Percentiles rank a stretch among this genome's conserved stretches.
Evolutionary conservation across 2,329 filamentous ascomycete genomes (phyloP).

Genomic region (Claviceps cyperi): DNA sequence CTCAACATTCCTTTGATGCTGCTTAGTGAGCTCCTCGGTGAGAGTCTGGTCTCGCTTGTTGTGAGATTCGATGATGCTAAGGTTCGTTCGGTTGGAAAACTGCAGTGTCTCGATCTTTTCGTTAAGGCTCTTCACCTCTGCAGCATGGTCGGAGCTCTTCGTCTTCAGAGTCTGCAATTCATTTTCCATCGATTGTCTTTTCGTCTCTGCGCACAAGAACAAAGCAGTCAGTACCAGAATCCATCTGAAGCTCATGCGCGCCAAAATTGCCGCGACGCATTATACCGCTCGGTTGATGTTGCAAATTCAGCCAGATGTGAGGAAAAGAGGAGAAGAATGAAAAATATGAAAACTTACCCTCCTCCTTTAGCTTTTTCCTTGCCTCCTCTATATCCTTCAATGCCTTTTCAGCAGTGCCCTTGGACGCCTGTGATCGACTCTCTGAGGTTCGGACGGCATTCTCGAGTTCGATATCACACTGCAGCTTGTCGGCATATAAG

Average conservation of each 20-base stretch:
- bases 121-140: constrained; percentile 62
- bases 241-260: background rate
- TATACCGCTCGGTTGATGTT: background rate
- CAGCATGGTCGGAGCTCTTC: constrained; percentile 57
- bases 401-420: constrained; percentile 67
- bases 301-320: too few species aligned
- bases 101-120: constrained; percentile 78
- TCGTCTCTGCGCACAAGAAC: constrained; percentile 44
- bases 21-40: constrained; percentile 70
- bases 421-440: constrained; percentile 67
- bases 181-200: constrained; percentile 60
- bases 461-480: constrained; percentile 83
- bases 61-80: constrained; percentile 82
- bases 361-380: constrained; percentile 64
- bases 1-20: constrained; percentile 77
- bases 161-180: constrained; percentile 69
- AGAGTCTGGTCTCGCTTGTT: constrained; percentile 74
- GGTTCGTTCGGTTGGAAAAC: constrained; percentile 78
- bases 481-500: constrained; percentile 74
- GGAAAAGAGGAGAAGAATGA: constrained; percentile 1
- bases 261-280: background rate
- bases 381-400: constrained; percentile 72
- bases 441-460: constrained; percentile 76
- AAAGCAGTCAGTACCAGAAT: background rate
- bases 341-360: constrained; percentile 42